Evolutionary conservation across 306 rosid genomes (phyloP).

Genomic region (Quercus glauca): DNA sequence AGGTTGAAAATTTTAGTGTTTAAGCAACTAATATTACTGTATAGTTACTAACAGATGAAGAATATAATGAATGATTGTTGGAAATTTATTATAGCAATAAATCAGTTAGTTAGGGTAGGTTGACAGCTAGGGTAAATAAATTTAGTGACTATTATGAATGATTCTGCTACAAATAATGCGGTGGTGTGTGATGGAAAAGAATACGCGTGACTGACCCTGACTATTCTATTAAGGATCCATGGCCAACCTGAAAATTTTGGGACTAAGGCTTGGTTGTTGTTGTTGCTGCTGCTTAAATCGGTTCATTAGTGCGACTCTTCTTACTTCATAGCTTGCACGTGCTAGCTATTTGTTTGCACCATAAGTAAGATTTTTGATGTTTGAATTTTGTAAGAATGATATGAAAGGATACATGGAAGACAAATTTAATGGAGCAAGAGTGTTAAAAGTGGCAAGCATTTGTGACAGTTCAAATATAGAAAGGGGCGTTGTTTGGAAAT

Average conservation of each 20-base stretch:
- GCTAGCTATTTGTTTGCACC: neutral
- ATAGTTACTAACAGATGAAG: neutral
- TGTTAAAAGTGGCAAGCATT: neutral
- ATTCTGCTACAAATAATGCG: too few species aligned
- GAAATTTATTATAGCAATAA: neutral
- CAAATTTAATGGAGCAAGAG: neutral
- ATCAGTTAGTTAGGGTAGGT: neutral
- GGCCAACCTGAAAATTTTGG: too few species aligned
- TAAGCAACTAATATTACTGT: neutral
- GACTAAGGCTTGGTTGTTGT: too few species aligned
- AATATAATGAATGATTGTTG: neutral
- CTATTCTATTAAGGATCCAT: too few species aligned
- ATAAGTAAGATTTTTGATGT: neutral
- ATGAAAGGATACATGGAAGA: neutral
- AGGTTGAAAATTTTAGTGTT: neutral
- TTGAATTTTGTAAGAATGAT: neutral
- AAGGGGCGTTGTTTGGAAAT: neutral
- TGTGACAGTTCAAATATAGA: neutral
- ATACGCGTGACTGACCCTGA: too few species aligned
- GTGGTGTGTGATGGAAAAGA: too few species aligned
- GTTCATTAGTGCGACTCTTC: neutral
- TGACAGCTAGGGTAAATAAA: too few species aligned
- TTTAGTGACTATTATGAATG: too few species aligned
- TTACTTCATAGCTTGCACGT: neutral
- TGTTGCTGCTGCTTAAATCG: too few species aligned